Conservation (phyloP, 768 basidiomycete species). For the Roridomyces roridus region DNA sequence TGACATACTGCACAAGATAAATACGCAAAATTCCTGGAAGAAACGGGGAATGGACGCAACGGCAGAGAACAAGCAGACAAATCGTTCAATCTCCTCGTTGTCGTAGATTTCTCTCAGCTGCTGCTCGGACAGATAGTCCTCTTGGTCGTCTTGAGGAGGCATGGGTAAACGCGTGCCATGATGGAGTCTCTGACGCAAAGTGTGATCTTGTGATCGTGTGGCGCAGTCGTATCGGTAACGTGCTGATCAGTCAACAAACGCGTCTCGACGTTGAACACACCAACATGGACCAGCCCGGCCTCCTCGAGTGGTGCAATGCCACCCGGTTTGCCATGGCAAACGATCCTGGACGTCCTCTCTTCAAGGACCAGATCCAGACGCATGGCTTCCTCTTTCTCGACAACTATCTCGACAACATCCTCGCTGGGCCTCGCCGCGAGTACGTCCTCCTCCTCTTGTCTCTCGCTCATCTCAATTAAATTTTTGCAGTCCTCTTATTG, state of each 20-base stretch:
- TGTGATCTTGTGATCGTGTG: slow-evolving; percentile 5
- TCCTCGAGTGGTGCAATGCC: slow-evolving; percentile 71
- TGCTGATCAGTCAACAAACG: slow-evolving; percentile 24
- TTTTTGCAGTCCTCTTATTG: slow-evolving; percentile 67
- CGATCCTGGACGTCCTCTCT: slow-evolving; percentile 72
- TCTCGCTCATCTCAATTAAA: background rate
- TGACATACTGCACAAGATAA: slow-evolving; percentile 53
- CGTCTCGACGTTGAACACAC: slow-evolving; percentile 16
- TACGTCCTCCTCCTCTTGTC: slow-evolving; percentile 35
- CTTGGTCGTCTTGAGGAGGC: background rate
- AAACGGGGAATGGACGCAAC: slow-evolving; percentile 37
- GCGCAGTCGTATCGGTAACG: slow-evolving; percentile 2
- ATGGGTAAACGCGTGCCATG: background rate
- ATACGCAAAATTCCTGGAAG: background rate
- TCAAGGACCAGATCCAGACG: slow-evolving; percentile 75
- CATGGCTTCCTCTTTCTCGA: slow-evolving; percentile 84
- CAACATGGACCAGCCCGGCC: slow-evolving; percentile 54
- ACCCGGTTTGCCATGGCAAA: slow-evolving; percentile 72
- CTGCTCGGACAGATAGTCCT: slow-evolving; percentile 51
- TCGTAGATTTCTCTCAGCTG: slow-evolving; percentile 54
- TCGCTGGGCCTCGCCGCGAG: slow-evolving; percentile 72
- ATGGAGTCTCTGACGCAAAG: slow-evolving; percentile 19
- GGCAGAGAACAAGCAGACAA: slow-evolving; percentile 63
- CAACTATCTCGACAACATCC: slow-evolving; percentile 77
- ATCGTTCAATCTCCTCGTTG: slow-evolving; percentile 32